Evolutionary conservation across 169 alveolate species (phyloP).

Genomic region (Plasmodium berghei): DNA sequence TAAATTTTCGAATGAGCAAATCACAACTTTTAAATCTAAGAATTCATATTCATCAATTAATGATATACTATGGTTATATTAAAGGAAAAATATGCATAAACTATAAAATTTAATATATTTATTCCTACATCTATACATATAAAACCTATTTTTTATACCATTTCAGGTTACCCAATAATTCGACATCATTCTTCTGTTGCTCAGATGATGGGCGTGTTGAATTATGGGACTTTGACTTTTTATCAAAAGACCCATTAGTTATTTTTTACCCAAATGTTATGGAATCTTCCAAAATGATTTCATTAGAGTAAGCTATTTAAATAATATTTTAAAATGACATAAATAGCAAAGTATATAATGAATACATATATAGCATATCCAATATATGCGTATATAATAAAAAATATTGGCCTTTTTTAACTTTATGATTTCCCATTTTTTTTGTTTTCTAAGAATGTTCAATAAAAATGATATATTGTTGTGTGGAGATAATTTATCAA

Average conservation of each 20-base stretch:
- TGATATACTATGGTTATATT: slow-evolving; percentile 64
- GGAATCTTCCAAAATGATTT: slow-evolving; percentile 49
- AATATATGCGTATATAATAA: no score
- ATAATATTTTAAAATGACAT: not conserved
- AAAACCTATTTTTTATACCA: not conserved
- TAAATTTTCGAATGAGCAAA: slow-evolving; percentile 49
- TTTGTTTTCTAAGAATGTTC: slow-evolving; percentile 37
- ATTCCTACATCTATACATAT: not conserved
- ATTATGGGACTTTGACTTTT: slow-evolving; percentile 74
- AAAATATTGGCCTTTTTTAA: no score
- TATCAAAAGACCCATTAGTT: slow-evolving; percentile 69
- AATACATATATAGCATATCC: no score
- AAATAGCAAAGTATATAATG: not conserved
- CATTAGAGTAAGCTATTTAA: slow-evolving; percentile 34
- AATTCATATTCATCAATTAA: slow-evolving; percentile 62
- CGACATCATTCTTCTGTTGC: slow-evolving; percentile 74
- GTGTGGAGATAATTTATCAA: slow-evolving; percentile 68
- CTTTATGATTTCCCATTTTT: not conserved
- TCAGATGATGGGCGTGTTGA: slow-evolving; percentile 75
- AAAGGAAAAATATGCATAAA: not conserved
- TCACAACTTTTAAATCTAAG: slow-evolving; percentile 73
- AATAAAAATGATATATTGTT: slow-evolving; percentile 44
- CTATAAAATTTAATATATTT: not conserved
- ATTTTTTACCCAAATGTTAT: slow-evolving; percentile 61
- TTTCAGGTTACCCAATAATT: slow-evolving; percentile 68